These are phyloP conservation scores for Diplodia intermedia DNA, from an alignment of 2,329 filamentous ascomycete species.

Conservation along the genomic window DNA sequence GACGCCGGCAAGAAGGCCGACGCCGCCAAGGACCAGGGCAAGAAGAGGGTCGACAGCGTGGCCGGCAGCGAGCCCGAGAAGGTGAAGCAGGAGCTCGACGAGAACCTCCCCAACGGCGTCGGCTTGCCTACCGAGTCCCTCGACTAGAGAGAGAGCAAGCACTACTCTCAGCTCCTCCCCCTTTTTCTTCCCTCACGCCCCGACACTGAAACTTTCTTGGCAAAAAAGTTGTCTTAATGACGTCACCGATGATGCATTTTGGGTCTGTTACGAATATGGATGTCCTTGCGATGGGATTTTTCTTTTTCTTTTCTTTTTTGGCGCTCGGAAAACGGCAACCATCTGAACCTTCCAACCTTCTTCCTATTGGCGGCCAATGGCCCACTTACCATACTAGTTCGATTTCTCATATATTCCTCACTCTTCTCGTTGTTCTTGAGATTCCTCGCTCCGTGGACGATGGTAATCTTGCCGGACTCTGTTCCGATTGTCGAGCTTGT, in stretches of 20 bases:
- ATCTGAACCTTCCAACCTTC: neutral
- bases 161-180: neutral
- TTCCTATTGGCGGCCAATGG: neutral
- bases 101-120: constrained; percentile 40
- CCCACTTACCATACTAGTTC: neutral
- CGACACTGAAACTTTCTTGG: neutral
- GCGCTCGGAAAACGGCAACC: neutral
- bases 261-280: neutral
- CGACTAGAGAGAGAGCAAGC: constrained; percentile 10
- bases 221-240: neutral
- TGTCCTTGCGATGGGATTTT: neutral
- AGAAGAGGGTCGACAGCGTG: constrained; percentile 33
- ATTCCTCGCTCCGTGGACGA: neutral
- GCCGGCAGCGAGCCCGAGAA: constrained; percentile 34
- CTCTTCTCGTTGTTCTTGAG: neutral
- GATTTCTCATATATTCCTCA: neutral
- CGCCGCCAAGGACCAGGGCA: constrained; percentile 36
- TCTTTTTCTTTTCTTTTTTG: neutral
- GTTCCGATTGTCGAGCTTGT: neutral
- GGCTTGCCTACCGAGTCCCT: constrained; percentile 42
- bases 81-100: constrained; percentile 38
- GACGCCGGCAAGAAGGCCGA: constrained; percentile 20
- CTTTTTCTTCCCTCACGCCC: neutral
- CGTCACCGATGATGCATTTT: neutral
- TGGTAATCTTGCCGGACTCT: neutral